Percentiles rank a stretch among this genome's conserved stretches.
These are phyloP conservation scores for Starmerella davenportii DNA, from an alignment of 805 yeast species.

Conservation along the genomic window DNA sequence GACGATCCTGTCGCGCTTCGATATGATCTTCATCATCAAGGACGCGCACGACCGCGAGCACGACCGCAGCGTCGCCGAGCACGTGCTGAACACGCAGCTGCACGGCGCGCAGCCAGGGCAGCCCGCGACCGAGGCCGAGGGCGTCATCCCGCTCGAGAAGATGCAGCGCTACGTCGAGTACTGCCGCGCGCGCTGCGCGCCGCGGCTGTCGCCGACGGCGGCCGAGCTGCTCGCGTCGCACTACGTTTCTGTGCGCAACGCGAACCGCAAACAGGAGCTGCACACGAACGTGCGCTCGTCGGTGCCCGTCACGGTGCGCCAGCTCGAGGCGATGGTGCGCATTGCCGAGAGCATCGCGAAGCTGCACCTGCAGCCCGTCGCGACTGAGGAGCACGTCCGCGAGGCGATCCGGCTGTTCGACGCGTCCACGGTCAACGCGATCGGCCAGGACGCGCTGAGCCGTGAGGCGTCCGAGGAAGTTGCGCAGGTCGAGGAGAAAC, in stretches of 20 bases:
- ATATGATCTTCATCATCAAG: conserved; percentile 92
- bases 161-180: conserved; percentile 88
- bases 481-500: conserved; percentile 59
- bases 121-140: conserved; percentile 26
- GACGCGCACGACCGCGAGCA: conserved; percentile 80
- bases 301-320: conserved; percentile 94
- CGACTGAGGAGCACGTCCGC: conserved; percentile 75
- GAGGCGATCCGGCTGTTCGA: conserved; percentile 88
- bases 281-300: conserved; percentile 77
- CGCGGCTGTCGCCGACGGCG: conserved; percentile 74
- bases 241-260: conserved; percentile 76
- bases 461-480: conserved; percentile 40
- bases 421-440: conserved; percentile 97
- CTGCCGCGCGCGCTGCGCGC: conserved; percentile 82
- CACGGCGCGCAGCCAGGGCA: conserved; percentile 35
- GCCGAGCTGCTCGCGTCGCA: conserved; percentile 79
- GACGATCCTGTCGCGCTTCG: conserved; percentile 90
- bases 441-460: conserved; percentile 36
- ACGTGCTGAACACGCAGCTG: conserved; percentile 87
- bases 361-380: conserved; percentile 62
- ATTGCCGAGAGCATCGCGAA: conserved; percentile 90
- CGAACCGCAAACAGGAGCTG: conserved; percentile 62
- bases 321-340: conserved; percentile 90
- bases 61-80: conserved; percentile 81
- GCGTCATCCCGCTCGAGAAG: conserved; percentile 74